These are phyloP conservation scores for Coniophora puteana DNA, from an alignment of 1,284 basidiomycete species.

Conservation along the genomic window DNA sequence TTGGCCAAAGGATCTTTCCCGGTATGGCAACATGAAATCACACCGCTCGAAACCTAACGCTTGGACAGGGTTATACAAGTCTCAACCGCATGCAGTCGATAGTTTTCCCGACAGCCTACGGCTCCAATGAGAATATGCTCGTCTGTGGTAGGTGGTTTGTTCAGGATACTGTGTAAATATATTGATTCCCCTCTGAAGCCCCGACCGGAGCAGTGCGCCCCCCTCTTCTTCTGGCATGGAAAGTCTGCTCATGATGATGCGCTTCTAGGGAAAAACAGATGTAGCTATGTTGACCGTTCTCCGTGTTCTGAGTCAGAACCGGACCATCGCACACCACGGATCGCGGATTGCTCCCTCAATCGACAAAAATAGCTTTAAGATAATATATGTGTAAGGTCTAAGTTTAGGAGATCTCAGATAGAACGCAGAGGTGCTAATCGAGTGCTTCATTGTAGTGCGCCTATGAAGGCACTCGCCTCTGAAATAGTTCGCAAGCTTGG, in stretches of 20 bases:
- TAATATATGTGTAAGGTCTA: constrained; percentile 86
- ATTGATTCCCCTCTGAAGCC: constrained; percentile 42
- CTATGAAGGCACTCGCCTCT: constrained; percentile 97
- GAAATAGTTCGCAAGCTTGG: constrained; percentile 94
- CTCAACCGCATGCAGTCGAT: constrained; percentile 97
- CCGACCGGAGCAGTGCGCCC: constrained; percentile 88
- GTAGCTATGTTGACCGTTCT: constrained; percentile 95
- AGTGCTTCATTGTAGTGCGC: constrained; percentile 63
- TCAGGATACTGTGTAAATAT: constrained; percentile 4
- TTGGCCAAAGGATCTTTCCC: constrained; percentile 88
- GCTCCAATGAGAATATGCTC: constrained; percentile 94
- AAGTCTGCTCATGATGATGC: constrained; percentile 9
- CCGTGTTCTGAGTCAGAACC: constrained; percentile 80
- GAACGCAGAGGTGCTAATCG: too few relatives aligned
- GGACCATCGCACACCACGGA: constrained; percentile 30
- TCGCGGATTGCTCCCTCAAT: constrained; percentile 53
- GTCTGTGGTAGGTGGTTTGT: constrained; percentile 80
- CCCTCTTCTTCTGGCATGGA: constrained; percentile 1
- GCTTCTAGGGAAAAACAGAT: constrained; percentile 92
- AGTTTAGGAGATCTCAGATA: too few relatives aligned
- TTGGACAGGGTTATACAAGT: constrained; percentile 73
- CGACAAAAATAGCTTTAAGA: constrained; percentile 80
- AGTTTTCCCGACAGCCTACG: constrained; percentile 91
- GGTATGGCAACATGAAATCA: constrained; percentile 42
- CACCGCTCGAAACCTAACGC: too few relatives aligned